A percentile compares a stretch with the other conserved stretches of the same genome.
phyloP scores from a whole-genome alignment of 2,329 filamentous ascomycete species.

The Onygenales sp. region DNA sequence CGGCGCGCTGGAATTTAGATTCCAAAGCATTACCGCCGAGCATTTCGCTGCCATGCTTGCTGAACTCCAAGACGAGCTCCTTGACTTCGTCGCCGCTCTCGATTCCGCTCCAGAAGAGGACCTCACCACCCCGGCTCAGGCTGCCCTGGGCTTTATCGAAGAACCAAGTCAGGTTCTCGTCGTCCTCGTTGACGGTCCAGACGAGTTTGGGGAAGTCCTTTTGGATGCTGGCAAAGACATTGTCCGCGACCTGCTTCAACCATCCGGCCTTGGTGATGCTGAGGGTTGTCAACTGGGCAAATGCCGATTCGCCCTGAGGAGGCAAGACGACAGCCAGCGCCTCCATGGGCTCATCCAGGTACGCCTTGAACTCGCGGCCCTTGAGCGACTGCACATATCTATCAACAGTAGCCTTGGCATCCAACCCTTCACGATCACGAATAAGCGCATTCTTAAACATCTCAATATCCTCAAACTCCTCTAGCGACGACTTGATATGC shows the following conservation, averaged over 20 bases:
- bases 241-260: conserved; percentile 90
- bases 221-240: conserved; percentile 87
- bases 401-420: conserved; percentile 75
- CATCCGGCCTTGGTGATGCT: conserved; percentile 91
- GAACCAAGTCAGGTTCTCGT: conserved; percentile 97
- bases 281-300: conserved; percentile 80
- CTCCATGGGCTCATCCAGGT: conserved; percentile 90
- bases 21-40: conserved; percentile 84
- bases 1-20: conserved; percentile 69
- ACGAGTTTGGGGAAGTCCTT: conserved; percentile 85
- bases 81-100: conserved; percentile 73
- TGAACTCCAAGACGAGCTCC: conserved; percentile 76
- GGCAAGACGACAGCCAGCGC: conserved; percentile 83
- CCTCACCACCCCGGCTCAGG: conserved; percentile 72
- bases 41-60: conserved; percentile 72
- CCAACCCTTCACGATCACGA: conserved; percentile 69
- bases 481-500: conserved; percentile 59
- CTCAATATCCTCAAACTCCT: conserved; percentile 64
- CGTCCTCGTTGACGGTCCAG: conserved; percentile 93
- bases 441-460: conserved; percentile 75
- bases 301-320: conserved; percentile 52
- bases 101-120: conserved; percentile 94
- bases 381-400: conserved; percentile 73
- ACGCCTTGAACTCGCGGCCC: conserved; percentile 75
- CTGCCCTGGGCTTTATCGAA: conserved; percentile 95